Base-by-base conservation (phyloP, 202 grass and related monocot genomes). In the Setaria italica region DNA sequence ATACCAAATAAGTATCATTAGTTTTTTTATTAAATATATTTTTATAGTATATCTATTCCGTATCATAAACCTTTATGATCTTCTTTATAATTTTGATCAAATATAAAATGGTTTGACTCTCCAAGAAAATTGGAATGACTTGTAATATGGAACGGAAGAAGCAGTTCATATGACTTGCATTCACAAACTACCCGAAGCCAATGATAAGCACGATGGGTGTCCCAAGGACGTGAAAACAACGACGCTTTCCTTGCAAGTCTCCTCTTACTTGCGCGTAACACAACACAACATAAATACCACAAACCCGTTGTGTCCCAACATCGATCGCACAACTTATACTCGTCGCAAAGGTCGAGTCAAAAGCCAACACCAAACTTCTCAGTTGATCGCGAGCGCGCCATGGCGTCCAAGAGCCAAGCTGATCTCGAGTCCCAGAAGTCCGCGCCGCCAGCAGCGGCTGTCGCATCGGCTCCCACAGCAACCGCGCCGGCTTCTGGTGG, bases 191-290 rank as follows among this genome's bases (percentile, higher is more conserved):
- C 47, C 63, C 35, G 30, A 62, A 62, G 74, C 2, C 19, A 80
- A 21, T 37, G 46, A 12, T 11, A 70, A 69, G 7, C 46, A 69
- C 12, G 4, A 62, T 29, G 54, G 20, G 34, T 4, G 65, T 70
- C 65, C 1, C 42, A 34, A 7, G 17, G 5, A 51, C 69, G 1
- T 41, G 17, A 5, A 33, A 63, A 62, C 6, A 56, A 46, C 10
- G 58, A 50, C 35, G 6, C n/a, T 80, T 74, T 74, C 37, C 58
- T 74, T 80, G 34, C 58, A 55, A 65, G 85, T 64, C 77, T 86
- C 15, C 4, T 42, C 19, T 71, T 79, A 13, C 76, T 63, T 64
- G 21, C 68, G 15, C 46, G 16, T 65, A 15, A 73, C 67, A 42
- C 47, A 79, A 51, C 19, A 50, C 20, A 17, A 1, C 1, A 10